A percentile compares a stretch with the other conserved stretches of the same genome.
Conservation (phyloP, 2,329 filamentous ascomycete species). For the Sphaerulina vaccinii region DNA sequence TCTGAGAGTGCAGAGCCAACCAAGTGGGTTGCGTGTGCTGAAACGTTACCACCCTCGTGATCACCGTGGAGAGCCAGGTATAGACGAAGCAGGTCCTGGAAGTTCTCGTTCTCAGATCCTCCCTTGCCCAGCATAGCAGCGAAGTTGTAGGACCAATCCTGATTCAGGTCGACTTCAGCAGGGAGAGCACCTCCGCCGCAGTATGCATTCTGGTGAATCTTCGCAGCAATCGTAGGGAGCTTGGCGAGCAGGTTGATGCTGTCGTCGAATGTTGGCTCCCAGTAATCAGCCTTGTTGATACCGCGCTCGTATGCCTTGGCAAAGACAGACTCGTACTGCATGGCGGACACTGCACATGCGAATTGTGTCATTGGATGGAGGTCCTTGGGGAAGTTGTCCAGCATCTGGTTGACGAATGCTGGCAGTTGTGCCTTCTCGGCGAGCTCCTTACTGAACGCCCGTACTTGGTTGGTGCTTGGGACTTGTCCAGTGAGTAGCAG, state of each 20-base stretch:
- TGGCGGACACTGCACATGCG: constrained; percentile 88
- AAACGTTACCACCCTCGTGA: constrained; percentile 97
- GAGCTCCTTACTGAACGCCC: constrained; percentile 77
- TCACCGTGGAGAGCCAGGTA: constrained; percentile 97
- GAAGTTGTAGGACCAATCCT: constrained; percentile 99
- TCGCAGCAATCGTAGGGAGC: constrained; percentile 91
- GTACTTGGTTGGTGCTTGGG: constrained; percentile 77
- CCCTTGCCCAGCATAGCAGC: constrained; percentile 92
- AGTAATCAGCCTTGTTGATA: constrained; percentile 94
- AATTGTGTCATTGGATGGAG: constrained; percentile 99
- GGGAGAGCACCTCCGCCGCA: constrained; percentile 70
- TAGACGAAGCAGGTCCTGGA: constrained; percentile 89
- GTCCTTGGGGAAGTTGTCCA: constrained; percentile 83
- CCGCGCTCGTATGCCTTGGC: constrained; percentile 90
- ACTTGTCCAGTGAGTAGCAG: constrained; percentile 90
- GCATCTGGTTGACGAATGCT: constrained; percentile 78
- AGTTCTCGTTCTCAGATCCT: constrained; percentile 82
- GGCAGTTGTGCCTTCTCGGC: constrained; percentile 84
- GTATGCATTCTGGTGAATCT: constrained; percentile 95
- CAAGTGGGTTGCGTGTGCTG: constrained; percentile 89
- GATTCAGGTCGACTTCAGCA: constrained; percentile 71
- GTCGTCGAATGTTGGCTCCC: constrained; percentile 97
- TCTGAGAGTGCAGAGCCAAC: constrained; percentile 93
- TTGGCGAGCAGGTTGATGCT: constrained; percentile 91
- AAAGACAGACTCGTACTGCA: constrained; percentile 92